Conservation (phyloP, 2,329 filamentous ascomycete species). For the Colletotrichum sp. region DNA sequence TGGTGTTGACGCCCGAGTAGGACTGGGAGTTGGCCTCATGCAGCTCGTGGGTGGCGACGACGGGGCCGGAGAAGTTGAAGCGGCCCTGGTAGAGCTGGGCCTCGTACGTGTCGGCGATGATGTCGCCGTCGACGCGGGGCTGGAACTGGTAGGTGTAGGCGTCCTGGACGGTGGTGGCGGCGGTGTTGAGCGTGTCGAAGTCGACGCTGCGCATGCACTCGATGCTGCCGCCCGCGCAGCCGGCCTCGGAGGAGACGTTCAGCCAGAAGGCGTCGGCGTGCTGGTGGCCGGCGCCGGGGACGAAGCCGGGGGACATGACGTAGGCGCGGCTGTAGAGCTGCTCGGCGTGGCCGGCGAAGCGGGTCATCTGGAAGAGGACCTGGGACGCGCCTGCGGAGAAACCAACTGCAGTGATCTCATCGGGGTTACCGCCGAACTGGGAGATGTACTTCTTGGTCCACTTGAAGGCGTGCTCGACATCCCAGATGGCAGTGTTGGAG, state of each 20-base stretch:
- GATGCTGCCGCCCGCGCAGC: background rate
- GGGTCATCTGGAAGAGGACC: constrained; percentile 49
- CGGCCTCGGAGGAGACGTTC: background rate
- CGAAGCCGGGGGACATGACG: constrained; percentile 4
- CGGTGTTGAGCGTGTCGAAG: background rate
- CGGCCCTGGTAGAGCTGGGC: constrained; percentile 30
- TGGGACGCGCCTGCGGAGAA: constrained; percentile 56
- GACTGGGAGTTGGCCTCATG: constrained; percentile 56
- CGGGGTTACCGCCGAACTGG: constrained; percentile 54
- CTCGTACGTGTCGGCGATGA: constrained; percentile 33
- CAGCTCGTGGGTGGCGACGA: constrained; percentile 22
- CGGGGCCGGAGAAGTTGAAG: constrained; percentile 28
- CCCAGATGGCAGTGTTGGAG: constrained; percentile 46
- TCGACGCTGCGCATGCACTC: constrained; percentile 9
- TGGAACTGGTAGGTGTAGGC: constrained; percentile 27
- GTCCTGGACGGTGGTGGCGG: background rate
- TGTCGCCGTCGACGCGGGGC: constrained; percentile 38
- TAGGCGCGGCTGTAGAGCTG: background rate
- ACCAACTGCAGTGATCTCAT: constrained; percentile 54
- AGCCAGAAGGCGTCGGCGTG: constrained; percentile 8
- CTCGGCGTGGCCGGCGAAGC: constrained; percentile 15
- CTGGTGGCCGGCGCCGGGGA: constrained; percentile 2
- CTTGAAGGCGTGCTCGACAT: constrained; percentile 40
- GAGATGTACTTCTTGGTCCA: constrained; percentile 57
- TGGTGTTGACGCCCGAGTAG: constrained; percentile 43